Evolutionary conservation across 352 stramenopile species (phyloP).

Genomic region (Lagenidium giganteum): DNA sequence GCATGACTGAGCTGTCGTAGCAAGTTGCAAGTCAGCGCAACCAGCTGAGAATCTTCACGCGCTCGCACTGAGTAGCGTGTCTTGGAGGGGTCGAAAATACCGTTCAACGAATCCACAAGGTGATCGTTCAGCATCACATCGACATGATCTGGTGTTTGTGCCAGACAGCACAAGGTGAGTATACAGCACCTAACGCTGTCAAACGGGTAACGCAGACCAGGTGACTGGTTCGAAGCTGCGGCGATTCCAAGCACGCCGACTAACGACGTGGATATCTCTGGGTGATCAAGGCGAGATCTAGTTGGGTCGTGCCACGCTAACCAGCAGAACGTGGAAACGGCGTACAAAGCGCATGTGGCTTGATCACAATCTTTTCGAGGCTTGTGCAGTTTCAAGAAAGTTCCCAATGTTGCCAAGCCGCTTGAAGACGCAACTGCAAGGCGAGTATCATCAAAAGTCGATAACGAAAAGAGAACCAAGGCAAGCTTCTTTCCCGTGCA

Average conservation of each 20-base stretch:
- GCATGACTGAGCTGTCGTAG: constrained; percentile 53
- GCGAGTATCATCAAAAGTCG: constrained; percentile 39
- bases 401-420: constrained; percentile 27
- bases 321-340: constrained; percentile 40
- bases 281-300: constrained; percentile 20
- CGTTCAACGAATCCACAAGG: constrained; percentile 33
- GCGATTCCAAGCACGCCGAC: constrained; percentile 24
- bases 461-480: constrained; percentile 48
- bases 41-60: constrained; percentile 22
- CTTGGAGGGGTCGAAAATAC: constrained; percentile 19
- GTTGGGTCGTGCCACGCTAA: constrained; percentile 64
- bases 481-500: constrained; percentile 23
- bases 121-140: constrained; percentile 40
- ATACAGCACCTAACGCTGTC: too few relatives aligned
- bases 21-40: constrained; percentile 49
- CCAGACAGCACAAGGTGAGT: constrained; percentile 55
- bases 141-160: constrained; percentile 30
- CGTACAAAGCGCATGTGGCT: constrained; percentile 29
- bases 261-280: constrained; percentile 36
- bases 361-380: constrained; percentile 19
- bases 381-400: constrained; percentile 24
- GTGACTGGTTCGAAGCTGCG: constrained; percentile 9
- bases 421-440: constrained; percentile 27
- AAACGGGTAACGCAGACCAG: constrained; percentile 8
- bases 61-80: too few relatives aligned